Evolutionary conservation across 768 basidiomycete species (phyloP).

Genomic region (Cystoderma amianthinum): DNA sequence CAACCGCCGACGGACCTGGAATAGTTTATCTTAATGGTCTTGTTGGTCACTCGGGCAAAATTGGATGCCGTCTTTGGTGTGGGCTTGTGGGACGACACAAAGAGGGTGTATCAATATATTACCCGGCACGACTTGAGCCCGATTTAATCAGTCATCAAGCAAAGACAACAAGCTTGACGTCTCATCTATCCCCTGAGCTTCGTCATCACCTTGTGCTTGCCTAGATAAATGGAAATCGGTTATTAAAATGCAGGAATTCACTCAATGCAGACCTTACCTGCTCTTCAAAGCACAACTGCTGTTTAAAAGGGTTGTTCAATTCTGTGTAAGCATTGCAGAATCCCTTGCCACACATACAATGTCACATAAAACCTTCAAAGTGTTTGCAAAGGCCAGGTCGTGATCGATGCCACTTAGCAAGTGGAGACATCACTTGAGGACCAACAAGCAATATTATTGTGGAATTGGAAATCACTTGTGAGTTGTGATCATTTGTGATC

Average conservation of each 20-base stretch:
- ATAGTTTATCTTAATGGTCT: no score
- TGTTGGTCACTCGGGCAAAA: no score
- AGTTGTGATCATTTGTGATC: no score
- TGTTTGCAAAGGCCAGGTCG: slow-evolving; percentile 96
- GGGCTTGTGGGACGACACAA: no score
- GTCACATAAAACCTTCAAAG: slow-evolving; percentile 98
- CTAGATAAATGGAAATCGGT: slow-evolving; percentile 21
- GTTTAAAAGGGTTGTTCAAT: slow-evolving; percentile 98
- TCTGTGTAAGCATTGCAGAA: slow-evolving; percentile 99
- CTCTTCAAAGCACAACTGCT: slow-evolving; percentile 92
- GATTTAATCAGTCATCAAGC: slow-evolving; percentile 7
- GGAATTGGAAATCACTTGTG: no score
- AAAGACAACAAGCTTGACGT: slow-evolving; percentile 29
- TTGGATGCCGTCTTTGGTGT: no score
- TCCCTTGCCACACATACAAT: slow-evolving; percentile 96
- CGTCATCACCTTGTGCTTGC: slow-evolving; percentile 90
- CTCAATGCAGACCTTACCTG: no score
- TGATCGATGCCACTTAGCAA: slow-evolving; percentile 98
- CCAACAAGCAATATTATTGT: slow-evolving; percentile 82
- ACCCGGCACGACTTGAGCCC: no score
- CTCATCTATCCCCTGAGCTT: slow-evolving; percentile 96
- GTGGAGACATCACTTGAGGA: slow-evolving; percentile 98
- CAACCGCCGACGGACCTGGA: no score
- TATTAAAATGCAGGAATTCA: neutral
- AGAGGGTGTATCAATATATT: no score